Base-by-base conservation (phyloP, 208 protist species). In the Trypanosoma platydactyli region DNA sequence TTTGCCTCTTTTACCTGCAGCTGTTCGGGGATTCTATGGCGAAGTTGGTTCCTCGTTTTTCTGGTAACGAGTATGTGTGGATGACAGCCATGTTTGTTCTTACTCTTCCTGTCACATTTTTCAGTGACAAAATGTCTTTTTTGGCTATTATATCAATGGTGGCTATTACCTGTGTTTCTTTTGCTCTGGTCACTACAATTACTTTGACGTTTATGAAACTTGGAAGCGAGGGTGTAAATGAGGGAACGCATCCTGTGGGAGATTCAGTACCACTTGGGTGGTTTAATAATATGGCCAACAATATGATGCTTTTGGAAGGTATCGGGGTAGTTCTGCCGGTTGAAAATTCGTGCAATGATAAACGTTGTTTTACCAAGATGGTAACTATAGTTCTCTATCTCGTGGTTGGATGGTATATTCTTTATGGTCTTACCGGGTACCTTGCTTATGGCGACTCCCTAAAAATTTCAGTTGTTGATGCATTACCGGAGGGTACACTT, bases 261-360 rank as follows among this genome's bases (percentile, higher is more conserved):
- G 56, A 30, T 18, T 12, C 56, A 33, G 41, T 67, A 13, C 59
- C 63, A 29, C 42, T 63, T 52, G 59, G 62, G 1, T 71, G 67
- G 69, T 74, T 74, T 55, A 64, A 67, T 51, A 65, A 66, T n/a
- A 61, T 80, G 58, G 69, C 67, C n/a, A 73, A 62, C 41, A 76
- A 61, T 44, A 55, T 80, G 50, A 75, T 74, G 56, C 49, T 61
- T 51, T 60, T 73, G 25, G 73, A 72, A 20, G 67, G 76, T 27
- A 81, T 81, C 55, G 71, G 46, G 13, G 42, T 69, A 46, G 73
- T 81, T 30, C 44, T 81, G 35, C 71, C 76, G 18, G 63, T 77
- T 11, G 64, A 79, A 18, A 68, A 63, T 45, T 44, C 56, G 42
- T 71, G 66, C 40, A 65, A 54, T 20, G 41, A 76, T 5, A 81